Evolutionary conservation across 768 basidiomycete species (phyloP).

Genomic region (Gelatoporia subvermispora): DNA sequence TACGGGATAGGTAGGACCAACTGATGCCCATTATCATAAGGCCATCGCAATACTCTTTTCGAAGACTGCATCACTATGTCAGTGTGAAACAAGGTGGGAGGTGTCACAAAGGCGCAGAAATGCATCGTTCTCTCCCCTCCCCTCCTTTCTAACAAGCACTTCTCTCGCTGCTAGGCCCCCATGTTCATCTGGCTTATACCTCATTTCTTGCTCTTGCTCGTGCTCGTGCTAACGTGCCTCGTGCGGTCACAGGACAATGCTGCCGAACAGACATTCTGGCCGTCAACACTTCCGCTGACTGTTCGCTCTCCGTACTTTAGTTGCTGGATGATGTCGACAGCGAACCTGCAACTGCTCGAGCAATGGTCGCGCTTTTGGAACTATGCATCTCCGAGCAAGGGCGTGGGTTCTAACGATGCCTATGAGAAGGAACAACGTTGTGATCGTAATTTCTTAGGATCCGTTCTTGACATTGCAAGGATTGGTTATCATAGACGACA

Average conservation of each 20-base stretch:
- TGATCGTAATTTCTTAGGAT: not conserved
- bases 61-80: too few relatives aligned
- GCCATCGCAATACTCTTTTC: too few relatives aligned
- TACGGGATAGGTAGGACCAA: too few relatives aligned
- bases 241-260: not conserved
- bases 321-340: constrained; percentile 12
- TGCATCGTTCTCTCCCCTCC: too few relatives aligned
- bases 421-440: not conserved
- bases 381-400: constrained; percentile 2
- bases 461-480: constrained; percentile 14
- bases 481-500: constrained; percentile 12
- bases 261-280: constrained; percentile 10
- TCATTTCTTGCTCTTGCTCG: too few relatives aligned
- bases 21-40: too few relatives aligned
- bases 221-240: too few relatives aligned
- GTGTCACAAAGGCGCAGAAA: too few relatives aligned
- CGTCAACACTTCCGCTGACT: constrained; percentile 20
- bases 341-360: not conserved
- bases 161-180: too few relatives aligned
- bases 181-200: too few relatives aligned
- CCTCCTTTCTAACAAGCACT: too few relatives aligned
- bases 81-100: too few relatives aligned
- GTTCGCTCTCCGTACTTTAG: constrained; percentile 23
- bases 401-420: not conserved
- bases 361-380: constrained; percentile 17